A percentile compares a stretch with the other conserved stretches of the same genome.
Evolutionary conservation across 2,329 filamentous ascomycete species (phyloP).

Genomic region (Fusarium graminum): DNA sequence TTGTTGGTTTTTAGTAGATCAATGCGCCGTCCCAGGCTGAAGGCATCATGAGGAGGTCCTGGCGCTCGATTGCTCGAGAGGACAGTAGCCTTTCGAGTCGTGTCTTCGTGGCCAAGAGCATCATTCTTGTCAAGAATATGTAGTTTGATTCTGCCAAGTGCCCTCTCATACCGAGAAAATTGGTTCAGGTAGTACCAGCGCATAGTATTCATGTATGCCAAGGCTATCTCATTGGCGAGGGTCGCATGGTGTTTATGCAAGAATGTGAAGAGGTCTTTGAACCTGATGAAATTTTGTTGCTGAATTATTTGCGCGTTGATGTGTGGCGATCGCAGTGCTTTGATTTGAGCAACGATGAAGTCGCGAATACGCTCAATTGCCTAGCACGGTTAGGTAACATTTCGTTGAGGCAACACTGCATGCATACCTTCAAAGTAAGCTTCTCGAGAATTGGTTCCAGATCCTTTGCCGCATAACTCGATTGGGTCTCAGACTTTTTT

Average conservation of each 20-base stretch:
- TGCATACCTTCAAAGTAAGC: conserved; percentile 79
- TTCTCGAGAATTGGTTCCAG: conserved; percentile 87
- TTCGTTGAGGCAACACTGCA: not conserved
- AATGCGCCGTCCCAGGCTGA: conserved; percentile 87
- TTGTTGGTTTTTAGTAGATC: conserved; percentile 82
- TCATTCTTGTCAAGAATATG: conserved; percentile 87
- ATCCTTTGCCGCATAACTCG: conserved; percentile 83
- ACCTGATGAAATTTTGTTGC: conserved; percentile 88
- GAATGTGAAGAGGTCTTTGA: conserved; percentile 90
- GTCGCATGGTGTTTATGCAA: conserved; percentile 83
- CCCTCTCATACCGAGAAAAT: conserved; percentile 87
- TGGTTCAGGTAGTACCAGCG: conserved; percentile 97
- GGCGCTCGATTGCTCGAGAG: conserved; percentile 61
- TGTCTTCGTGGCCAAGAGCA: conserved; percentile 82
- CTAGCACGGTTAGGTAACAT: conserved; percentile 54
- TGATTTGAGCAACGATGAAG: conserved; percentile 94
- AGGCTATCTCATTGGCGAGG: conserved; percentile 90
- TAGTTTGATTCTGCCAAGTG: conserved; percentile 86
- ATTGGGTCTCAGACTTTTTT: conserved; percentile 70
- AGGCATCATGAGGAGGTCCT: conserved; percentile 82
- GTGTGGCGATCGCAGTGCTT: conserved; percentile 90
- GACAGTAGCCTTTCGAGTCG: conserved; percentile 72
- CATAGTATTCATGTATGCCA: conserved; percentile 98
- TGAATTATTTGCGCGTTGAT: conserved; percentile 98
- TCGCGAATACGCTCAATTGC: conserved; percentile 95